phyloP scores from a whole-genome alignment of 495 filamentous ascomycete genomes.

The Lophiotrema nucula region DNA sequence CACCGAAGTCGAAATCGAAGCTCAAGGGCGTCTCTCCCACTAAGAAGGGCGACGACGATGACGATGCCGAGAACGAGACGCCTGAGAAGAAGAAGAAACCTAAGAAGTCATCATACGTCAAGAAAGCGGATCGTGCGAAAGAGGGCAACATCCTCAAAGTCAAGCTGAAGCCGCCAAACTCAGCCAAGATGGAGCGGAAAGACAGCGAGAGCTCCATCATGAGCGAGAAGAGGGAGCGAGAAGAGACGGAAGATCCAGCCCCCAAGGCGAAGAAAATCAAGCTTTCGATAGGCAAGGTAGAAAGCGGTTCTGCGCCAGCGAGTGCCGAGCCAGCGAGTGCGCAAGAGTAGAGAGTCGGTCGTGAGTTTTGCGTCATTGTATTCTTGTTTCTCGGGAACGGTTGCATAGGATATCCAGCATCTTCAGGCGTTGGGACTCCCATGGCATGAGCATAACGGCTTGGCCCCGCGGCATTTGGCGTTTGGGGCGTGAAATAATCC shows the following conservation, averaged over 20 bases:
- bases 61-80: slow-evolving; percentile 50
- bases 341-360: neutral
- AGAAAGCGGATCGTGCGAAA: slow-evolving; percentile 34
- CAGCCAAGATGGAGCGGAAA: slow-evolving; percentile 11
- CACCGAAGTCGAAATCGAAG: slow-evolving; percentile 54
- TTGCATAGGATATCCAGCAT: slow-evolving; percentile 9
- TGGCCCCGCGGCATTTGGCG: too few species aligned
- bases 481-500: too few species aligned
- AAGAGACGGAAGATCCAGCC: slow-evolving; percentile 24
- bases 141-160: slow-evolving; percentile 21
- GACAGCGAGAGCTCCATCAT: slow-evolving; percentile 17
- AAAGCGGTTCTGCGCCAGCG: slow-evolving; percentile 1
- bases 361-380: neutral
- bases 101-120: slow-evolving; percentile 37
- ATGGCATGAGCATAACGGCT: neutral
- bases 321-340: neutral
- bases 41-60: slow-evolving; percentile 30
- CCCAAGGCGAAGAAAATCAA: slow-evolving; percentile 34
- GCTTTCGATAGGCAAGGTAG: slow-evolving; percentile 11
- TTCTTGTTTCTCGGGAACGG: neutral
- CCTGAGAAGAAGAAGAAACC: slow-evolving; percentile 53
- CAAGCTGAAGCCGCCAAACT: slow-evolving; percentile 18
- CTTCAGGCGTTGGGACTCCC: slow-evolving; percentile 13
- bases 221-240: slow-evolving; percentile 29
- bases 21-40: slow-evolving; percentile 36